Evolutionary conservation across 352 stramenopile genomes (phyloP).

Genomic region (Phytophthora fragariaefolia): DNA sequence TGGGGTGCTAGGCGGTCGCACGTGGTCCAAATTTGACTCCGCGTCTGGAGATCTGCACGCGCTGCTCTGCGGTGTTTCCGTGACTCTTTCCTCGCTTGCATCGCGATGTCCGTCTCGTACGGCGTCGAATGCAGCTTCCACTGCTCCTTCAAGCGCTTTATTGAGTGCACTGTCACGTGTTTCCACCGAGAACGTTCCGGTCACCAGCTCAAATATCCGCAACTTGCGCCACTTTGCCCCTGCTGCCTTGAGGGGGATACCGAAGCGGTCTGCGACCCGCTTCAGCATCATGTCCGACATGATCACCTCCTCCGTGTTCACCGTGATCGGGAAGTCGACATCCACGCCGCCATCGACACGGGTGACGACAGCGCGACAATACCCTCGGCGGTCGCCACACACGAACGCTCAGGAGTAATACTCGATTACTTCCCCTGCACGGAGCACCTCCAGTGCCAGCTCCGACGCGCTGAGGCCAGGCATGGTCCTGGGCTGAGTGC

Average conservation of each 20-base stretch:
- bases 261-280: neutral
- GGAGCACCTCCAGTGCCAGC: constrained; percentile 6
- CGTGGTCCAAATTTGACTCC: neutral
- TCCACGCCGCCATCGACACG: neutral
- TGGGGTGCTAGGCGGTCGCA: neutral
- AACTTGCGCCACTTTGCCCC: constrained; percentile 1
- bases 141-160: neutral
- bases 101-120: neutral
- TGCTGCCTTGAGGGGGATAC: neutral
- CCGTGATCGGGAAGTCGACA: neutral
- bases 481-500: neutral
- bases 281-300: constrained; percentile 3
- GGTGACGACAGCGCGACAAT: neutral
- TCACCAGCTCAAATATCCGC: neutral
- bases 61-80: neutral
- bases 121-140: neutral
- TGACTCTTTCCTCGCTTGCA: neutral
- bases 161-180: constrained; percentile 3
- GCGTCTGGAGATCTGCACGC: neutral
- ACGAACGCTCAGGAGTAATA: constrained; percentile 9
- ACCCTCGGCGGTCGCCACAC: neutral
- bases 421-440: neutral
- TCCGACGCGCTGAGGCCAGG: neutral
- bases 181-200: neutral
- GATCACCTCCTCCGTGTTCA: constrained; percentile 2